Evolutionary conservation across 768 basidiomycete species (phyloP), one percentile per base, ranked within the genome.

Genomic region (Rhodosporidiobolus sp.): DNA sequence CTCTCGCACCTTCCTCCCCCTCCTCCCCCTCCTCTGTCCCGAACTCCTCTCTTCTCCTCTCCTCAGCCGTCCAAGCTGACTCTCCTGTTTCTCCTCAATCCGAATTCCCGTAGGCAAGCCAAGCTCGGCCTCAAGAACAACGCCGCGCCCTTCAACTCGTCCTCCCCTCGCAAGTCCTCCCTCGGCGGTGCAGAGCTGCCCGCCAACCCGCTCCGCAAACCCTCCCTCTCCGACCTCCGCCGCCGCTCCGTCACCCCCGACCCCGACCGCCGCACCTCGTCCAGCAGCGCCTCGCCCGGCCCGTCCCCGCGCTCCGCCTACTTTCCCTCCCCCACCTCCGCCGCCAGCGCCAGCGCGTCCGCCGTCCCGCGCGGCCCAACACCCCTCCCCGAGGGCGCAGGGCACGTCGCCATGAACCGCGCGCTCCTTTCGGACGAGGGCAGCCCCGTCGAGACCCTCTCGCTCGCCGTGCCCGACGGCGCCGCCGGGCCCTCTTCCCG

Each of bases 391-490:
- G 54, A 63, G 12, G 58, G 59, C 50, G 22, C 67, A 8, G 68
- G 70, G 7, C 38, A 68, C 22, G 74, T 76, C 52, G 64, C 74
- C 8, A 65, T 72, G 49, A 72, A 62, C 35, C 67, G 70, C 11
- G 67, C 74, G 0, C 46, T 72, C 14, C 61, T 76, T 38, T 57
- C 57, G 11, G 62, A 69, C 53, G 74, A 76, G 35, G 61, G 55
- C 46, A 43, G 43, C 14, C 16, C 28, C 52, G 20, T 45, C 64
- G 46, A 63, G 35, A 45, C 38, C 30, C n/a, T 35, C 30, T 43
- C 38, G 8, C 22, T 55, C 55, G 28, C 6, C 65, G 46, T 46
- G 8, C 38, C 38, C 38, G 14, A 43, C 38, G 38, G 38, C 38
- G 7, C 38, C 8, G 7, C 38, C 38, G 7, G 8, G 8, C 14